Base-by-base conservation (phyloP, 352 stramenopile genomes). In the Thraustochytrium aureum region DNA sequence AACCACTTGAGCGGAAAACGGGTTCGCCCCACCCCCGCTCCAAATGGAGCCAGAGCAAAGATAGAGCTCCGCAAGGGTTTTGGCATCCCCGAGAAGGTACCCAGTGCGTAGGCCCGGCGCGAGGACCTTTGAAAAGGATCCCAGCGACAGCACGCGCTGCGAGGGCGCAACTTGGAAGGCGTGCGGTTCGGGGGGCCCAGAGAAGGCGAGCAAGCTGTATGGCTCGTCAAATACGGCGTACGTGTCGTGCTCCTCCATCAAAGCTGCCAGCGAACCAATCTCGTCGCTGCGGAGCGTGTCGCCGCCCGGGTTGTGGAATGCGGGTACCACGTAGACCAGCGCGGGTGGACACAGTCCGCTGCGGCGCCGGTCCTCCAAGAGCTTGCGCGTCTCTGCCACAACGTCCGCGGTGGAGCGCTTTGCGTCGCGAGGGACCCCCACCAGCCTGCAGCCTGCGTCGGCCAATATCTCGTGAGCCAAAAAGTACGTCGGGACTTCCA, bases 231-330 rank as follows among this genome's bases (percentile, higher is more conserved):
- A 43, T 5, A 75, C 20, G n/a, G 37, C 12, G 10, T 75, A 26
- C 22, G 66, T 75, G 22, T 39, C 37, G 39, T 33, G 65, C 22
- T 37, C 26, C 10, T 72, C 66, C 14, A 45, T 45, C 12, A 75
- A 45, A 12, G 4, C 33, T n/a, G 22, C 66, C 17, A 75, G 66
- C 17, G 33, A n/a, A 33, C 52, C 22, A 17, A 75, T 6, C 4
- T 74, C 43, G 14, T 5, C n/a, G 5, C 30, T 17, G 12, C 12
- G 4, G 0, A 75, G 33, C 47, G 50, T 45, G 5, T 26, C 33
- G 22, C 66, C 66, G 32, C 42, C 65, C 37, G 66, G 66, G 43
- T 75, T 75, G 52, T 75, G 66, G 37, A 75, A 75, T 17, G 66
- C 65, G 17, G 66, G 66, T 32, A 62, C 45, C 66, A 75, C 37